Evolutionary conservation across 352 stramenopile genomes (phyloP).

Genomic region (Thraustotheca clavata): DNA sequence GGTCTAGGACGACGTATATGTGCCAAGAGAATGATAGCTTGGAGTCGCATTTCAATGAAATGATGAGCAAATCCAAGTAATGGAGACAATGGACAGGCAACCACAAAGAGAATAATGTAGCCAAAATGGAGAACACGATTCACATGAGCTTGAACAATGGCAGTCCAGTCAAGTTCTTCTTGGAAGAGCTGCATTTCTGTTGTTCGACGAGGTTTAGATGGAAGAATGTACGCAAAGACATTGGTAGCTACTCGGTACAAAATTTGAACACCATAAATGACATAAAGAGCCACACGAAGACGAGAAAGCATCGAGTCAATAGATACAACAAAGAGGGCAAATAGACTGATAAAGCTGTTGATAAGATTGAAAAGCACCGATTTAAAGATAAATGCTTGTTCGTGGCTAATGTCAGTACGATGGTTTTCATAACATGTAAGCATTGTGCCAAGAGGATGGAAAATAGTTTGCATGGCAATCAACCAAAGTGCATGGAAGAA

Average conservation of each 20-base stretch:
- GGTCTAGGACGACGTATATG: conserved; percentile 70
- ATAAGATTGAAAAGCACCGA: conserved; percentile 93
- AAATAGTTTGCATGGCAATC: conserved; percentile 87
- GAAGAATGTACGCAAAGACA: background rate
- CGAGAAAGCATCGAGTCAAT: background rate
- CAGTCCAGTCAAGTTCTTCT: background rate
- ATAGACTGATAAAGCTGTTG: conserved; percentile 77
- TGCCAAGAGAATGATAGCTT: conserved; percentile 80
- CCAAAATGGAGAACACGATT: conserved; percentile 65
- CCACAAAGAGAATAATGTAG: conserved; percentile 87
- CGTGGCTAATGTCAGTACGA: conserved; percentile 77
- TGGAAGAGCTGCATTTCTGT: conserved; percentile 7
- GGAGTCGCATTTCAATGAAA: conserved; percentile 87
- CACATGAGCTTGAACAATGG: background rate
- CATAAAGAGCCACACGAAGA: conserved; percentile 12
- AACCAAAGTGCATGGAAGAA: conserved; percentile 70
- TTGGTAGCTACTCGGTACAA: background rate
- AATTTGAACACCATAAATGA: conserved; percentile 7
- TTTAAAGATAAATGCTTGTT: conserved; percentile 91
- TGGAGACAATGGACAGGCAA: conserved; percentile 89
- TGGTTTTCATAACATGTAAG: conserved; percentile 93
- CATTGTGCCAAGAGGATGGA: conserved; percentile 73
- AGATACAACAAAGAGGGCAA: conserved; percentile 60
- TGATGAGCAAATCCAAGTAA: conserved; percentile 89
- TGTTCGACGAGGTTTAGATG: background rate